Evolutionary conservation across 805 yeast species (phyloP), one percentile per base, ranked within the genome.

Genomic region (Hanseniaspora lindneri): DNA sequence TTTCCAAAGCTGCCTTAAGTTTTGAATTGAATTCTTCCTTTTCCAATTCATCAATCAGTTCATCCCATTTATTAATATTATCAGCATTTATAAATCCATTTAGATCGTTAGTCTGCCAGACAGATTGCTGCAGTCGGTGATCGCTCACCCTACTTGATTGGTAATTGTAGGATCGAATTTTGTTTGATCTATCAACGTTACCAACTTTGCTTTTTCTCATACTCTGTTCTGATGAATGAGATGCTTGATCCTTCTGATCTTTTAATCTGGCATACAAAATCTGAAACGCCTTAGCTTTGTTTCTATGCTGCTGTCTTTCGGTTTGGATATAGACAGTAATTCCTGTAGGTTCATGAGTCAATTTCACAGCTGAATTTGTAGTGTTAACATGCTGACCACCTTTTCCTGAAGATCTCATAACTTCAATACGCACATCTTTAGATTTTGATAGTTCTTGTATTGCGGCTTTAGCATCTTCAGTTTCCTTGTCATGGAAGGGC

Each of bases 381-480:
- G 95, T 89, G 60, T 89, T 89, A 32, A 89, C 98, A 60, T 89
- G 97, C 67, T 89, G 98, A 0, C 98, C 98, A 50, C 98, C 98
- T 54, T 92, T 82, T 3, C 98, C 98, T 49, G 95, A 79, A 0
- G 97, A 85, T 55, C 98, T 72, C 95, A 89, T 92, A n/a, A 92
- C 87, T 61, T 92, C 98, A 3, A 92, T 78, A 50, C 96, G 73
- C 20, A 92, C 78, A 57, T 92, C 98, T 2, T 83, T 94, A 0
- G 88, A 84, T 17, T 77, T 77, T 8, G 33, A 35, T 25, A 44
- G 19, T 16, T 30, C 32, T 13, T 17, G 21, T 11, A 44, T 44
- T 17, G 30, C 49, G 24, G 36, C 37, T 25, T 37, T 43, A 1
- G 73, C 71, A 48, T 75, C 67, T 24, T 68, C 68, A 6, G 65